Percentiles rank a stretch among this genome's conserved stretches.
phyloP scores from a whole-genome alignment of 78 protist species.

The Guillardia theta region DNA sequence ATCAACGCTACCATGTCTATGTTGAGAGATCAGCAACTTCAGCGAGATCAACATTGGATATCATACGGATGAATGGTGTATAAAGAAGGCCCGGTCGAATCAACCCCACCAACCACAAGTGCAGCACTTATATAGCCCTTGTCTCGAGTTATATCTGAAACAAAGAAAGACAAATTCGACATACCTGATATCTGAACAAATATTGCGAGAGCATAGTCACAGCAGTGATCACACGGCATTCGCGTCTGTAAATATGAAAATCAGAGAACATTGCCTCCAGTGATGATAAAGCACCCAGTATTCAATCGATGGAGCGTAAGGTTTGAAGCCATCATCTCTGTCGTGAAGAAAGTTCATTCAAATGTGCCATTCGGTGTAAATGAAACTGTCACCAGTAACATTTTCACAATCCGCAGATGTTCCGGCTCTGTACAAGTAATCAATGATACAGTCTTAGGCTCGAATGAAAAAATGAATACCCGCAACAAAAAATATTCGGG shows the following conservation, averaged over 20 bases:
- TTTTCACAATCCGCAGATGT: conserved; percentile 98
- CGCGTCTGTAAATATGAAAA: no score
- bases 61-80: conserved; percentile 80
- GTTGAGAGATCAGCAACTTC: no score
- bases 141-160: neutral
- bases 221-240: conserved; percentile 90
- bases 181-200: conserved; percentile 73
- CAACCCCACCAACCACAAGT: conserved; percentile 97
- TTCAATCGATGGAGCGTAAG: conserved; percentile 67
- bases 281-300: conserved; percentile 73
- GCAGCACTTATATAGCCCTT: conserved; percentile 88
- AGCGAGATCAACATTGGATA: no score
- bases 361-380: neutral
- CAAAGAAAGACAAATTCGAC: neutral
- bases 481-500: conserved; percentile 96
- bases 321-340: conserved; percentile 64
- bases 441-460: no score
- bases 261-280: neutral
- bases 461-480: no score
- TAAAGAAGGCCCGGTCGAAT: conserved; percentile 87
- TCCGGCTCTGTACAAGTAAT: no score
- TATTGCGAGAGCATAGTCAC: conserved; percentile 83
- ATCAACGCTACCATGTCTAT: conserved; percentile 91
- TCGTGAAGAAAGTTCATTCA: neutral
- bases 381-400: conserved; percentile 31